Conservation (phyloP, 768 basidiomycete genomes). For the Leucosporidium yakuticum region DNA sequence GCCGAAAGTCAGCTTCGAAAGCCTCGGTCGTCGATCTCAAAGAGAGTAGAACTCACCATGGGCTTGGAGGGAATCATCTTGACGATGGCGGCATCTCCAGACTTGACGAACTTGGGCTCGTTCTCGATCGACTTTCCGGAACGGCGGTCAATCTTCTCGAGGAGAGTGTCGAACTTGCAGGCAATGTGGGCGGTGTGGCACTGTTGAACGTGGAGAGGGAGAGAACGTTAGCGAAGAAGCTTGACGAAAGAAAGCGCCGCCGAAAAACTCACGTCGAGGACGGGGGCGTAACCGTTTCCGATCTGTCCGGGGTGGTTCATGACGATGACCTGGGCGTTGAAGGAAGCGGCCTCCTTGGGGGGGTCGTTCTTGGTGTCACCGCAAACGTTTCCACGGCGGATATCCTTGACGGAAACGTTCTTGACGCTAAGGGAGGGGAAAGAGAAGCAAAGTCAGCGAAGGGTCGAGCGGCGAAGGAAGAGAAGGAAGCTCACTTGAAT, state of each 20-base stretch:
- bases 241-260: too few relatives aligned
- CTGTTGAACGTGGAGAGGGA: too few relatives aligned
- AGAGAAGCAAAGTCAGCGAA: not conserved
- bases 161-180: slow-evolving; percentile 88
- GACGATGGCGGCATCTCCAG: slow-evolving; percentile 98
- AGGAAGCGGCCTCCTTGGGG: slow-evolving; percentile 96
- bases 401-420: slow-evolving; percentile 99
- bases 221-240: too few relatives aligned
- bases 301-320: slow-evolving; percentile 99
- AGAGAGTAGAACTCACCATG: slow-evolving; percentile 16
- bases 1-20: too few relatives aligned
- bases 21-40: not conserved
- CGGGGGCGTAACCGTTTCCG: slow-evolving; percentile 96
- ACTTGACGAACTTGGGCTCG: slow-evolving; percentile 95
- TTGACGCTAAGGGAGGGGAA: slow-evolving; percentile 44
- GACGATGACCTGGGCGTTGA: slow-evolving; percentile 99
- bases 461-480: not conserved
- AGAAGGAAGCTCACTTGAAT: slow-evolving; percentile 61
- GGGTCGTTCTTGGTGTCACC: slow-evolving; percentile 99
- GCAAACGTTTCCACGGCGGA: slow-evolving; percentile 98
- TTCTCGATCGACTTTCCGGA: slow-evolving; percentile 84
- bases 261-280: slow-evolving; percentile 59
- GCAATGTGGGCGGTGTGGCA: slow-evolving; percentile 99
- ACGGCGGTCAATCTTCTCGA: slow-evolving; percentile 99
- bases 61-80: slow-evolving; percentile 50